These are phyloP conservation scores for Flaveria linearis DNA, from an alignment of 129 eudicot genomes.

Conservation along the genomic window DNA sequence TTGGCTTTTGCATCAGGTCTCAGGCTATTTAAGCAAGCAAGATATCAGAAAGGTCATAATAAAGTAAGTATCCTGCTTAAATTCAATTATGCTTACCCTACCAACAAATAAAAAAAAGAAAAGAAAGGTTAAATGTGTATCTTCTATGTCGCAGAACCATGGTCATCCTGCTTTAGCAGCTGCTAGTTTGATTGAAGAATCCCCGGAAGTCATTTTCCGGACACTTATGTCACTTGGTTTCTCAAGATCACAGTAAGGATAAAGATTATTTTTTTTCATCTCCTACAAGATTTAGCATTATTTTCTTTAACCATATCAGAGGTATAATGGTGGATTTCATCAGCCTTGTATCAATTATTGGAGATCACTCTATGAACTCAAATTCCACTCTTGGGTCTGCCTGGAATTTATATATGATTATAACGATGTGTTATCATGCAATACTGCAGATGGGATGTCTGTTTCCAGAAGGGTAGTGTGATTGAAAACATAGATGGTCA, in stretches of 20 bases:
- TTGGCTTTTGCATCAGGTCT: slow-evolving; percentile 46
- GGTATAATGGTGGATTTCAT: not conserved
- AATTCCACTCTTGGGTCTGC: not conserved
- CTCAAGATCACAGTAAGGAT: slow-evolving; percentile 80
- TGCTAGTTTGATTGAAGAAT: slow-evolving; percentile 65
- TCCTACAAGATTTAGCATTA: not conserved
- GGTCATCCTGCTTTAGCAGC: slow-evolving; percentile 72
- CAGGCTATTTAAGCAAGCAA: slow-evolving; percentile 69
- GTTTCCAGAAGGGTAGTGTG: slow-evolving; percentile 60
- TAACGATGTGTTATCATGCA: slow-evolving; percentile 13
- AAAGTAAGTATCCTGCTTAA: slow-evolving; percentile 41
- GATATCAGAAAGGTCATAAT: slow-evolving; percentile 39
- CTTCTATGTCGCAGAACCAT: slow-evolving; percentile 40
- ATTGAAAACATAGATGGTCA: slow-evolving; percentile 80
- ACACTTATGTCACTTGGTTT: slow-evolving; percentile 77
- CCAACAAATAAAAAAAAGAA: not conserved
- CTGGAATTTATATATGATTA: not conserved
- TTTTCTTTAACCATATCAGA: not conserved
- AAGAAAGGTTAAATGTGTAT: not conserved
- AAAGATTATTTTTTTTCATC: not conserved
- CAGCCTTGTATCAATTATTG: not conserved
- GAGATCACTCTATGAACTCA: not conserved
- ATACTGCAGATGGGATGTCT: slow-evolving; percentile 87
- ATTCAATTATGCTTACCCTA: not conserved
- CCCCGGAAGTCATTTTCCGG: slow-evolving; percentile 65